A percentile compares a stretch with the other conserved stretches of the same genome.
Conservation (phyloP, 1,284 basidiomycete genomes). For the Neonothopanus nambi region DNA sequence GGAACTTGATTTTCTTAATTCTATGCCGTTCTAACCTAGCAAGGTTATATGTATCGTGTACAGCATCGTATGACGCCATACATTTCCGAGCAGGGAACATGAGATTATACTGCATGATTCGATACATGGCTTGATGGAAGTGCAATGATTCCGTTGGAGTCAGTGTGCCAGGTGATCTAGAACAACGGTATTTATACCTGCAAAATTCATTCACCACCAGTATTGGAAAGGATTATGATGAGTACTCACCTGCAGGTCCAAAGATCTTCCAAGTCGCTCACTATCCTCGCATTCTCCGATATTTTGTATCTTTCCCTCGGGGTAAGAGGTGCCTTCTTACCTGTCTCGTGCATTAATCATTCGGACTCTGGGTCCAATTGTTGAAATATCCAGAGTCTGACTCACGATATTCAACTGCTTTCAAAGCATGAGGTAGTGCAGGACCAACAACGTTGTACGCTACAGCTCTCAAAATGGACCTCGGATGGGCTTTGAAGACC, state of each 20-base stretch:
- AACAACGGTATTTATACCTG: constrained; percentile 34
- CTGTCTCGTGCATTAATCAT: neutral
- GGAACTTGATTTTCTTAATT: constrained; percentile 18
- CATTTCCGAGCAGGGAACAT: constrained; percentile 16
- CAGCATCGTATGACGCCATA: constrained; percentile 4
- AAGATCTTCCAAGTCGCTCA: constrained; percentile 31
- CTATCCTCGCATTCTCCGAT: constrained; percentile 21
- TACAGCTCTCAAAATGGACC: constrained; percentile 25
- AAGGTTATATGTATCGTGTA: constrained; percentile 17
- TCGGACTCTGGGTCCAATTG: neutral
- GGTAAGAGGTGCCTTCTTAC: neutral
- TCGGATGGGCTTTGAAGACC: constrained; percentile 24
- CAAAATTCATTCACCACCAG: neutral
- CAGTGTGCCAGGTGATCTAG: constrained; percentile 26
- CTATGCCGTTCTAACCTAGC: constrained; percentile 6
- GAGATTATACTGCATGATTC: constrained; percentile 28
- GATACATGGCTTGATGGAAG: constrained; percentile 34
- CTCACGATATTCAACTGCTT: constrained; percentile 20
- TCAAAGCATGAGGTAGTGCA: constrained; percentile 26
- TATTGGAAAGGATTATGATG: neutral
- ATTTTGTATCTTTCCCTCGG: constrained; percentile 2
- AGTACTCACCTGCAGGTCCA: constrained; percentile 33
- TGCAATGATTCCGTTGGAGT: constrained; percentile 31
- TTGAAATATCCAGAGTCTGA: neutral
- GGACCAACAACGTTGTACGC: constrained; percentile 28